Base-by-base conservation (phyloP, 1,284 basidiomycete species). In the Rhodotorula sp. region DNA sequence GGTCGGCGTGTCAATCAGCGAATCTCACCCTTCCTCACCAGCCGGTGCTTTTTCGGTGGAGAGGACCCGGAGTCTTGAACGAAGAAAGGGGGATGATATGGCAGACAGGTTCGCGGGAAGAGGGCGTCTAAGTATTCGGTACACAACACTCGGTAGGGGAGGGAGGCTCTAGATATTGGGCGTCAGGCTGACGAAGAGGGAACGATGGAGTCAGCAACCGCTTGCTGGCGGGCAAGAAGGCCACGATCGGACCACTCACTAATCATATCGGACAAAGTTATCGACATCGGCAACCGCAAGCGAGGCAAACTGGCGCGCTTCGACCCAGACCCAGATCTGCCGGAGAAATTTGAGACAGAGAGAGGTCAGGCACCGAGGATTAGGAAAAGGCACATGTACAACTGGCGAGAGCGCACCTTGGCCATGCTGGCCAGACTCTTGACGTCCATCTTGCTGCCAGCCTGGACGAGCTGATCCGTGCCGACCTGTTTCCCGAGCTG, bases 401-500 rank as follows among this genome's bases (percentile, higher is more conserved):
- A 8, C 56, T 58, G 49, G 8, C 4, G 23, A 31, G 16, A 39
- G 79, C 85, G 69, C 62, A 91, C 90, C 87, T 96, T 97, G 76
- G 93, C 81, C 84, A 96, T 88, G 0, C 91, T 88, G 46, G 90
- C 90, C 21, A 95, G 82, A 78, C 92, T 88, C 43, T 89, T 47
- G 87, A 23, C 84, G 86, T 31, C 88, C 87, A 65, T 90, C 80
- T 71, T 86, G 84, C 68, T 84, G 85, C 79, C 79, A 59, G 63
- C 71, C 60, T 78, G 71, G 71, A 91, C 87, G 29, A 86, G 86
- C 78, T 92, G 91, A 73, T 89, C 86, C 29, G 87, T 88, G 10
- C 91, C 89, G 88, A 96, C 92, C 83, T 94, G 90, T 68, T 89
- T 86, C 10, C 94, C 93, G 31, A 97, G 83, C 81, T 94, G 90